Evolutionary conservation across 208 protist species (phyloP).

Genomic region (Phytomonas sp.): DNA sequence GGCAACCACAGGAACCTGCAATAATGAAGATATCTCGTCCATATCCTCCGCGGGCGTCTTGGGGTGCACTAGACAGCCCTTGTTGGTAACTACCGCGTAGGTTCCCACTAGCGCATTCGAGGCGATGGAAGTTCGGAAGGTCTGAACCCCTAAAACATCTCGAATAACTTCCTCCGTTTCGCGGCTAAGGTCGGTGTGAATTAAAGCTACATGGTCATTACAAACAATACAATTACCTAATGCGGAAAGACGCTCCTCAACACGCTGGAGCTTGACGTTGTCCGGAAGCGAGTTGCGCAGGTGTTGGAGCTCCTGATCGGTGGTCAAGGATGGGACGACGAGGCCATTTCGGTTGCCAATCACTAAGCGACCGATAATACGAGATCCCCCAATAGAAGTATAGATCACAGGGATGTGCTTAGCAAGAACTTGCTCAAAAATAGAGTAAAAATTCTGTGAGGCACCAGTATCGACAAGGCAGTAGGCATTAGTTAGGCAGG

Average conservation of each 20-base stretch:
- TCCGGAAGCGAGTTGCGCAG: constrained; percentile 99
- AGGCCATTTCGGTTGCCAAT: constrained; percentile 98
- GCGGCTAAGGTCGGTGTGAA: constrained; percentile 98
- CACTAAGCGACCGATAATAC: constrained; percentile 96
- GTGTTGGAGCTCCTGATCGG: constrained; percentile 99
- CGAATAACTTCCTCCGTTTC: constrained; percentile 99
- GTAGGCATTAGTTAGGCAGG: constrained; percentile 98
- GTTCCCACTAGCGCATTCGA: constrained; percentile 97
- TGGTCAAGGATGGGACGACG: constrained; percentile 97
- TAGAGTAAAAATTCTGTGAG: constrained; percentile 97
- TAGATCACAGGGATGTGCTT: constrained; percentile 98
- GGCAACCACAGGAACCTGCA: constrained; percentile 98
- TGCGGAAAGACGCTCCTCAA: constrained; percentile 98
- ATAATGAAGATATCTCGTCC: constrained; percentile 97
- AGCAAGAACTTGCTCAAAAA: constrained; percentile 97
- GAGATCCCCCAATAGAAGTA: constrained; percentile 93
- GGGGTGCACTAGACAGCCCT: constrained; percentile 97
- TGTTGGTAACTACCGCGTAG: constrained; percentile 97
- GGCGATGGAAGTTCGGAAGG: constrained; percentile 97
- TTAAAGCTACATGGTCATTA: constrained; percentile 99
- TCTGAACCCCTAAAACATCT: constrained; percentile 97
- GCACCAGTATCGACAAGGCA: constrained; percentile 96
- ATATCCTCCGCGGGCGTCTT: constrained; percentile 96
- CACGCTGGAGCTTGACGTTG: constrained; percentile 92
- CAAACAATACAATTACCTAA: constrained; percentile 99